phyloP scores from a whole-genome alignment of 805 yeast genomes.

The Cyberlindnera sargentensis region DNA sequence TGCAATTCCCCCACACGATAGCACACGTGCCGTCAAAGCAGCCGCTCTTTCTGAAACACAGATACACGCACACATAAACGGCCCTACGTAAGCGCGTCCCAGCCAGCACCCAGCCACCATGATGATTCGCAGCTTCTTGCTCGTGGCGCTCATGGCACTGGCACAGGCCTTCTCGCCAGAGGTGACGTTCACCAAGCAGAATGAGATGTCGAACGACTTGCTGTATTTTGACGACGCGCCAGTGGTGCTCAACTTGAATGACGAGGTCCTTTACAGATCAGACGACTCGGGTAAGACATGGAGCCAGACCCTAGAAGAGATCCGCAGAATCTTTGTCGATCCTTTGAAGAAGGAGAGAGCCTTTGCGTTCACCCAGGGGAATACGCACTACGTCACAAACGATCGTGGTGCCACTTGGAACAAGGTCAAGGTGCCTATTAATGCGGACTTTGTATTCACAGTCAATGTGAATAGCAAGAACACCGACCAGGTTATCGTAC shows the following conservation, averaged over 20 bases:
- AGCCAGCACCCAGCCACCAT: not conserved
- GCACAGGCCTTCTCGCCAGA: slow-evolving; percentile 22
- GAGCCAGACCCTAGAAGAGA: slow-evolving; percentile 29
- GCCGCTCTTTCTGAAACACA: too few species aligned
- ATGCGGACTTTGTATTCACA: slow-evolving; percentile 15
- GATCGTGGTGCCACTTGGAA: slow-evolving; percentile 39
- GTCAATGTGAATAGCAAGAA: slow-evolving; percentile 34
- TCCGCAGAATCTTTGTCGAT: slow-evolving; percentile 23
- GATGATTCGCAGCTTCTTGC: not conserved
- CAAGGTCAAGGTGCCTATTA: slow-evolving; percentile 24
- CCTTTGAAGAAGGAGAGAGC: slow-evolving; percentile 33
- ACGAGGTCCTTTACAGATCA: slow-evolving; percentile 34
- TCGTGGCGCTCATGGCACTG: slow-evolving; percentile 2
- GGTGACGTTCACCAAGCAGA: slow-evolving; percentile 6
- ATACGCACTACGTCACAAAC: slow-evolving; percentile 30
- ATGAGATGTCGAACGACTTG: slow-evolving; percentile 11
- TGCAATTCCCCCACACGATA: too few species aligned
- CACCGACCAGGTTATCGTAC: slow-evolving; percentile 31
- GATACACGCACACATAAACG: too few species aligned
- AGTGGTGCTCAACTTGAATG: slow-evolving; percentile 12
- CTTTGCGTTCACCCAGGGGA: slow-evolving; percentile 28
- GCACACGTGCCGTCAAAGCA: too few species aligned
- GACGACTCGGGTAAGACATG: slow-evolving; percentile 42
- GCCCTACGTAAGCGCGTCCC: too few species aligned
- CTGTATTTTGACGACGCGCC: slow-evolving; percentile 30